Conservation (phyloP, 192 early-diverging fungal species). For the Mortierella alpina region DNA sequence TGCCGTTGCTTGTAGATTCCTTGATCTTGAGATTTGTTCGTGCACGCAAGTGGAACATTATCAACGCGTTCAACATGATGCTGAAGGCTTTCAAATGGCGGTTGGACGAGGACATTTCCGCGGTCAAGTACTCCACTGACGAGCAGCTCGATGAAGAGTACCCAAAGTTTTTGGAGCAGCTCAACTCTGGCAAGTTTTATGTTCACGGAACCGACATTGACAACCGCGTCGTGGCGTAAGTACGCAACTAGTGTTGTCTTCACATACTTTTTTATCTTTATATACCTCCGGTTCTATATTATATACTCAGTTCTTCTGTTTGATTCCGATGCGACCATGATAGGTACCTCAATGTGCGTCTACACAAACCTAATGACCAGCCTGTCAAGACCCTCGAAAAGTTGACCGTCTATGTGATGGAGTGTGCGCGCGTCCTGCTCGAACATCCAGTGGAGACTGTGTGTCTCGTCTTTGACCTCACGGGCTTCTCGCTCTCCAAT, state of each 20-base stretch:
- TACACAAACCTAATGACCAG: conserved; percentile 61
- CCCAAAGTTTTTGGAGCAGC: conserved; percentile 46
- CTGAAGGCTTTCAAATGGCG: conserved; percentile 81
- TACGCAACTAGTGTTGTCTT: not conserved
- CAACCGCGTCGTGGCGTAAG: conserved; percentile 53
- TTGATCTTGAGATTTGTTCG: conserved; percentile 85
- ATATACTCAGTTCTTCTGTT: not conserved
- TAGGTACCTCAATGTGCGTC: conserved; percentile 57
- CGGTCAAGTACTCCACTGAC: conserved; percentile 69
- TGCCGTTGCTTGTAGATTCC: conserved; percentile 55
- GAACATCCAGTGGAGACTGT: conserved; percentile 71
- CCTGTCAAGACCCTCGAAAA: conserved; percentile 71
- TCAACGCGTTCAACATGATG: conserved; percentile 80
- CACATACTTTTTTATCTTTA: not conserved
- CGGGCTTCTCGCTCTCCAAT: conserved; percentile 79
- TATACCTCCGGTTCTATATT: not conserved
- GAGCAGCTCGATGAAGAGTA: conserved; percentile 55
- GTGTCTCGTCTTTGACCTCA: conserved; percentile 83
- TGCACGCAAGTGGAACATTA: conserved; percentile 89
- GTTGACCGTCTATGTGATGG: conserved; percentile 75
- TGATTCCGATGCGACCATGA: not conserved
- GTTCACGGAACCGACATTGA: conserved; percentile 58
- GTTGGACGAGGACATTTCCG: conserved; percentile 64
- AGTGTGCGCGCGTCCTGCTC: conserved; percentile 69
- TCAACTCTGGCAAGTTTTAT: conserved; percentile 56